Percentiles rank a stretch among this genome's conserved stretches.
Evolutionary conservation across 371 early-diverging fungal genomes (phyloP).

Genomic region (Syncephalastrum sp.): DNA sequence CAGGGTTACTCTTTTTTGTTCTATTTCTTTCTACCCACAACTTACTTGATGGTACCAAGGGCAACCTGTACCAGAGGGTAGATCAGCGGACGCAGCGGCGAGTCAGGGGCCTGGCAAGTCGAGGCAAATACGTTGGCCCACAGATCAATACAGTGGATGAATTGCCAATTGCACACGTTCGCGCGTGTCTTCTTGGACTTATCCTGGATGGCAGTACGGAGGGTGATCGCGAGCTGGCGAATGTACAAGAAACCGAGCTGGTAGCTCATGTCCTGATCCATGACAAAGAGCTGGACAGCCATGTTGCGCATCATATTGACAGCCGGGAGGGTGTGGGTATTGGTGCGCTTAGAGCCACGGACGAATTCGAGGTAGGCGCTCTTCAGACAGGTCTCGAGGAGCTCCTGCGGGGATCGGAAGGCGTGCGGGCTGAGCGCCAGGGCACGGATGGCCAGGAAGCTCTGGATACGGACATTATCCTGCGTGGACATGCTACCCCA

Average conservation of each 20-base stretch:
- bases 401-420: constrained; percentile 20
- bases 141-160: constrained; percentile 82
- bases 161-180: constrained; percentile 93
- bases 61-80: constrained; percentile 92
- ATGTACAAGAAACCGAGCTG: constrained; percentile 91
- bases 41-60: constrained; percentile 68
- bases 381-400: constrained; percentile 60
- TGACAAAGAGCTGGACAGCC: constrained; percentile 82
- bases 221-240: constrained; percentile 86
- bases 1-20: neutral
- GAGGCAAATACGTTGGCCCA: constrained; percentile 84
- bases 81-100: constrained; percentile 73
- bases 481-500: constrained; percentile 56
- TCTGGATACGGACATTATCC: constrained; percentile 74
- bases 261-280: constrained; percentile 76
- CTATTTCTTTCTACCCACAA: neutral
- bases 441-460: constrained; percentile 81
- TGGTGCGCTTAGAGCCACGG: constrained; percentile 73
- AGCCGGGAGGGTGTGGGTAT: constrained; percentile 74
- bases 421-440: constrained; percentile 44
- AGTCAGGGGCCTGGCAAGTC: constrained; percentile 63
- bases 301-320: constrained; percentile 89
- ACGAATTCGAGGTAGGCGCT: constrained; percentile 82
- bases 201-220: constrained; percentile 81
- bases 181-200: constrained; percentile 53